Base-by-base conservation (phyloP, 805 yeast species). In the Pichia nakasei region DNA sequence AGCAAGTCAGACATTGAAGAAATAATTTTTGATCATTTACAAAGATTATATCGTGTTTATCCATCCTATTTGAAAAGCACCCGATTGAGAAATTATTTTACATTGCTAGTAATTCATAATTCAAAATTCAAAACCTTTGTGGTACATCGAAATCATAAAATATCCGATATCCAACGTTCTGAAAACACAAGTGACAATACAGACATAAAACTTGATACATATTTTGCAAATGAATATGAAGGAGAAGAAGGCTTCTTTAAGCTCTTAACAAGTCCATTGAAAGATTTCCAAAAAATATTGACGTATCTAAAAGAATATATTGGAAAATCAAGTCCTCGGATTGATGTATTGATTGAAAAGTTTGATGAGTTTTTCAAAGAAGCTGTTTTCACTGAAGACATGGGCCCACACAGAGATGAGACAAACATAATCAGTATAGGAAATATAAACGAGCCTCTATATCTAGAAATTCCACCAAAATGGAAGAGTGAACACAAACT, bases 21-120 rank as follows among this genome's bases (percentile, higher is more conserved):
- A 8, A 26, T 48, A 9, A 20, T 57, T 4, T 39, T 45, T 17
- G 57, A 53, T 27, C 46, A 55, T 41, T 44, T 57, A 21, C 51
- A 50, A 24, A 34, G 62, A 35, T 43, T 55, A 1, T 35, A 47
- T 3, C 57, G 57, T 41, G 53, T 54, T 6, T 59, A 57, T 44
- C 60, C 62, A 13, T 54, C 61, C 5, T 57, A 51, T 43, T 24
- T 56, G 5, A 39, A 43, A 1, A 35, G 49, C 3, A 42, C 40
- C 3, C 24, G 20, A 4, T 37, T 37, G 20, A 43, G 58, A 34
- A n/a, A 38, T 19, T 22, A 40, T 31, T 35, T 44, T 17, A 34
- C 35, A 2, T 9, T 9, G 11, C 12, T 32, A 5, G 21, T 44
- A 17, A 8, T 22, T 3, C n/a, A 33, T 3, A 40, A 24, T 22